Evolutionary conservation across 495 filamentous ascomycete genomes (phyloP), one percentile per base, ranked within the genome.

Genomic region (Podospora pseudocomata): DNA sequence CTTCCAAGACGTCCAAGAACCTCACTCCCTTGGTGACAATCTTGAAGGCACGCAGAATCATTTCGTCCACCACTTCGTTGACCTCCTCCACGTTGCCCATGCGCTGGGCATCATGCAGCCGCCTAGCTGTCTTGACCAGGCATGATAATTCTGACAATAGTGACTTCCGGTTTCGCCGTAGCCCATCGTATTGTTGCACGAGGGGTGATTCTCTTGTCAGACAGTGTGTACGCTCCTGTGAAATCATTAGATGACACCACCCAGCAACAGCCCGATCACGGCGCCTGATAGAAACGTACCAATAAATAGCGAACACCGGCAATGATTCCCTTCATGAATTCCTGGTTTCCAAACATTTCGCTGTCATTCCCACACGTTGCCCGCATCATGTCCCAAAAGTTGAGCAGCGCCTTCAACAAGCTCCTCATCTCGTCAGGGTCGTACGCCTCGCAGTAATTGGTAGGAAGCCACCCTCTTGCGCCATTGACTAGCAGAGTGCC

Each of bases 361-460:
- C 66, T 91, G 79, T 81, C 89, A 82, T 75, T 87, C 79, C 76
- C 86, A 76, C 76, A 86, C 80, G 83, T 74, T 83, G 90, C 82
- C 86, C 88, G 76, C 73, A 97, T 87, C 69, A 97, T 84, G 75
- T 98, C 95, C 92, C 94, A 98, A 67, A 98, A 92, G 70, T 93
- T 90, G 9, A 94, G 88, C 75, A 97, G 80, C 2, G 95, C 93
- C 68, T 91, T 92, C 28, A 99, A 83, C 34, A 98, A 85, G 67
- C 87, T 90, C 67, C 89, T 88, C 85, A 97, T 94, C 63, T 91
- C 87, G 23, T 92, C 83, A 60, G 92, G 90, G 69, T 97, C 91
- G 76, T 97, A 99, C 13, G 91, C 86, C 76, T 97, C 92, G 82
- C 96, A 99, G 77, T 98, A 98, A 77, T 99, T 99, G 3, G 96